Percentiles rank a stretch among this genome's conserved stretches.
phyloP scores from a whole-genome alignment of 2,329 filamentous ascomycete genomes.

The Apiospora saccharicola region DNA sequence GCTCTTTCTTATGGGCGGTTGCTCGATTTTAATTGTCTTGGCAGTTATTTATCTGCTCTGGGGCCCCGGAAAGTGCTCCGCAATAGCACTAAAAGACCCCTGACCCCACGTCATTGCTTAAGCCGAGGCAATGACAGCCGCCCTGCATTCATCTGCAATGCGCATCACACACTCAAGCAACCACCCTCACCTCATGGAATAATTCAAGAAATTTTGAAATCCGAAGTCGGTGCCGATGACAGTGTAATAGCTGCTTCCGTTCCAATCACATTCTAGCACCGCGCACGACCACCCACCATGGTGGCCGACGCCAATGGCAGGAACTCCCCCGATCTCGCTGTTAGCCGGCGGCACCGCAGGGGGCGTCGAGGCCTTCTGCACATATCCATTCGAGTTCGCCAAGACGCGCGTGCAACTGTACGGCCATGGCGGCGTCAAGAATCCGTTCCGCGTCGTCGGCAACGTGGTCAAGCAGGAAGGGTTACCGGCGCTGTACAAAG shows the following conservation, averaged over 20 bases:
- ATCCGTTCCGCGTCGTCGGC: constrained; percentile 63
- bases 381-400: constrained; percentile 69
- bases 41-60: background rate
- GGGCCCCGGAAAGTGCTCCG: background rate
- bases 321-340: constrained; percentile 38
- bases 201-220: background rate
- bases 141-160: background rate
- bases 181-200: background rate
- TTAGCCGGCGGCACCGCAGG: constrained; percentile 43
- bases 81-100: background rate
- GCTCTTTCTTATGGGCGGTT: too few relatives aligned
- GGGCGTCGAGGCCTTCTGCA: constrained; percentile 43
- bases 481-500: constrained; percentile 64
- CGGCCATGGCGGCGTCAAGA: constrained; percentile 49
- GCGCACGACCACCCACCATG: constrained; percentile 30
- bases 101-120: background rate
- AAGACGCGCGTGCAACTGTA: constrained; percentile 67
- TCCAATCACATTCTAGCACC: too few relatives aligned
- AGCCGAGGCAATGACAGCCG: background rate
- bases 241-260: too few relatives aligned
- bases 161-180: background rate
- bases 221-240: background rate
- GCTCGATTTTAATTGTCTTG: background rate
- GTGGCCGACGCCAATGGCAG: constrained; percentile 37
- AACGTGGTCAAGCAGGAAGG: constrained; percentile 65